Evolutionary conservation across 2,329 filamentous ascomycete species (phyloP).

Genomic region (Chaetomium sp.): DNA sequence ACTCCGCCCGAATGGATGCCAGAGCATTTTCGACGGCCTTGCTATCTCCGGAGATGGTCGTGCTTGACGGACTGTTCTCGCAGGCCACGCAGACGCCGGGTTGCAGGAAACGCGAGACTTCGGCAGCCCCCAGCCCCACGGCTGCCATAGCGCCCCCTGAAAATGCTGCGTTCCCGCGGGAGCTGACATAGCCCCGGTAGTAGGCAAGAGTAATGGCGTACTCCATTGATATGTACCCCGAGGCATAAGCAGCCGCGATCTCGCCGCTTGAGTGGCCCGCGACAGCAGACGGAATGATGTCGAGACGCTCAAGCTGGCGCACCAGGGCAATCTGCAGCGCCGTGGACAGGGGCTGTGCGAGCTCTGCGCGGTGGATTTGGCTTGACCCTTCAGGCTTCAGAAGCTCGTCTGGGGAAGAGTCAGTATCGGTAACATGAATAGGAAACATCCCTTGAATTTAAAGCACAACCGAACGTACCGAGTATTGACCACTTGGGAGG

Average conservation of each 20-base stretch:
- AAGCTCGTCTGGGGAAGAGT: slow-evolving; percentile 10
- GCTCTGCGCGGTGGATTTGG: slow-evolving; percentile 36
- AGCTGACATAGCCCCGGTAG: slow-evolving; percentile 41
- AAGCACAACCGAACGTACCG: not conserved
- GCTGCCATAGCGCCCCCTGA: slow-evolving; percentile 19
- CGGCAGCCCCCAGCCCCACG: slow-evolving; percentile 23
- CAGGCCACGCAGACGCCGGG: slow-evolving; percentile 34
- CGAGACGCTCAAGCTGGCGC: slow-evolving; percentile 37
- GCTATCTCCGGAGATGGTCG: slow-evolving; percentile 38
- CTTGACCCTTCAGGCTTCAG: slow-evolving; percentile 16
- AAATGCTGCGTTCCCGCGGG: not conserved
- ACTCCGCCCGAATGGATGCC: slow-evolving; percentile 32
- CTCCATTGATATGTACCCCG: slow-evolving; percentile 40
- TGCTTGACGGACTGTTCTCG: slow-evolving; percentile 39
- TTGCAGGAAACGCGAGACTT: slow-evolving; percentile 2
- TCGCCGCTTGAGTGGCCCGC: slow-evolving; percentile 44
- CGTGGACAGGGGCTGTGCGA: slow-evolving; percentile 40
- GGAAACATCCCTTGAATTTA: too few relatives aligned
- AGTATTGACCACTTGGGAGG: slow-evolving; percentile 32
- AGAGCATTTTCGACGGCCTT: slow-evolving; percentile 36
- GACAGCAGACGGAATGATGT: slow-evolving; percentile 35
- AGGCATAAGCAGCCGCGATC: slow-evolving; percentile 44
- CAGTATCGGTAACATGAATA: not conserved
- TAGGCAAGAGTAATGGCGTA: slow-evolving; percentile 46
- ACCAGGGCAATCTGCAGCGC: slow-evolving; percentile 42